Conservation (phyloP, 1,284 basidiomycete genomes). For the Ustilago curta region DNA sequence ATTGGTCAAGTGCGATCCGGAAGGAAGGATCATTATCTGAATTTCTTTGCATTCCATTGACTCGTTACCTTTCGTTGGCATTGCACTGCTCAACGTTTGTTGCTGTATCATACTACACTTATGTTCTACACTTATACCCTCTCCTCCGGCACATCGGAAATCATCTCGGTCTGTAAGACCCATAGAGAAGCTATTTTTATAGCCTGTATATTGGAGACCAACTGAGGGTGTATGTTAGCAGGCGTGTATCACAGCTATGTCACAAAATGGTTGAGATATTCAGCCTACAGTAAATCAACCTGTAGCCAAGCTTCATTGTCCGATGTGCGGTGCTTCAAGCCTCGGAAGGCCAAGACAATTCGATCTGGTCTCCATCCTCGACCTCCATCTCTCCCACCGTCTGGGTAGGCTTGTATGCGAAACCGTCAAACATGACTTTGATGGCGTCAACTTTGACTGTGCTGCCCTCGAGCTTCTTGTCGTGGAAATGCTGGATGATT, state of each 20-base stretch:
- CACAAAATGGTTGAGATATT: no score
- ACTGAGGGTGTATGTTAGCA: no score
- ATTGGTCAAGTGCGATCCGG: constrained; percentile 39
- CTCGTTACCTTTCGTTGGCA: background rate
- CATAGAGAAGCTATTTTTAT: no score
- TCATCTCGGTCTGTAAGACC: no score
- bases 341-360: constrained; percentile 20
- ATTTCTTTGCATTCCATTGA: background rate
- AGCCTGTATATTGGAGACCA: no score
- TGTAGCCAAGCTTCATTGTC: no score
- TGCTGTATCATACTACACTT: background rate
- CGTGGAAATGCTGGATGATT: constrained; percentile 50
- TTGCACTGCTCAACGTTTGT: background rate
- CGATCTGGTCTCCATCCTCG: constrained; percentile 45
- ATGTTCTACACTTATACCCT: constrained; percentile 5
- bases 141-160: no score
- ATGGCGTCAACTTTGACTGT: background rate
- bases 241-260: no score
- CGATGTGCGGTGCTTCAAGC: background rate
- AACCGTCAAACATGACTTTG: constrained; percentile 41
- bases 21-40: constrained; percentile 42
- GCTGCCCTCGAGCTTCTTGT: constrained; percentile 8
- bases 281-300: no score
- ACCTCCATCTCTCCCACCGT: constrained; percentile 47
- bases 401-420: constrained; percentile 10